phyloP scores from a whole-genome alignment of 75 land plant species.

The Sequoia sempervirens region DNA sequence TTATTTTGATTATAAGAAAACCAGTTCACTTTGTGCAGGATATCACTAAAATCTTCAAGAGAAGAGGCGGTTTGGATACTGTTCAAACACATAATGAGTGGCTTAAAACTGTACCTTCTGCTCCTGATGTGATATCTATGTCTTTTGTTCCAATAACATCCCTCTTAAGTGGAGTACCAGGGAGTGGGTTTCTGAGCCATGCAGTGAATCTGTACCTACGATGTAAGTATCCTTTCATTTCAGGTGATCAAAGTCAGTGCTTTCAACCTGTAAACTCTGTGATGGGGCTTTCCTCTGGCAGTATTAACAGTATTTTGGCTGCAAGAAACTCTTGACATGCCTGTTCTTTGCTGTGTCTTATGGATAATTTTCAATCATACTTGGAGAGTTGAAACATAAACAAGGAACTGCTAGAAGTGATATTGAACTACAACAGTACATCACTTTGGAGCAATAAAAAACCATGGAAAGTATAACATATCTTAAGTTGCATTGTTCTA shows the following conservation, averaged over 20 bases:
- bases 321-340: background rate
- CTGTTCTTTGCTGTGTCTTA: background rate
- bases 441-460: too few species aligned
- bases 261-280: background rate
- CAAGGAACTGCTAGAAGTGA: background rate
- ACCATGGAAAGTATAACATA: too few species aligned
- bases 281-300: background rate
- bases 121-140: slow-evolving; percentile 78
- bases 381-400: background rate
- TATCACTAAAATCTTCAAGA: slow-evolving; percentile 28
- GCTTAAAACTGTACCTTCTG: slow-evolving; percentile 56
- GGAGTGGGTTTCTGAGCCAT: slow-evolving; percentile 78
- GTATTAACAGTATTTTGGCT: background rate
- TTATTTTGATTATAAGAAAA: background rate
- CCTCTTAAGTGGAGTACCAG: slow-evolving; percentile 63
- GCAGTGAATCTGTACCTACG: slow-evolving; percentile 77
- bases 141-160: slow-evolving; percentile 76
- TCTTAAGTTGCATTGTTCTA: too few species aligned
- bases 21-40: slow-evolving; percentile 36
- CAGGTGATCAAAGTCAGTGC: background rate
- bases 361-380: background rate
- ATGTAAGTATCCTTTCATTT: slow-evolving; percentile 39
- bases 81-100: slow-evolving; percentile 57
- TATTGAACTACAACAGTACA: too few species aligned
- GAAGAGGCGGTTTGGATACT: slow-evolving; percentile 56